A percentile compares a stretch with the other conserved stretches of the same genome.
phyloP scores from a whole-genome alignment of 345 rosid genomes.

The Eucalyptus pumila region DNA sequence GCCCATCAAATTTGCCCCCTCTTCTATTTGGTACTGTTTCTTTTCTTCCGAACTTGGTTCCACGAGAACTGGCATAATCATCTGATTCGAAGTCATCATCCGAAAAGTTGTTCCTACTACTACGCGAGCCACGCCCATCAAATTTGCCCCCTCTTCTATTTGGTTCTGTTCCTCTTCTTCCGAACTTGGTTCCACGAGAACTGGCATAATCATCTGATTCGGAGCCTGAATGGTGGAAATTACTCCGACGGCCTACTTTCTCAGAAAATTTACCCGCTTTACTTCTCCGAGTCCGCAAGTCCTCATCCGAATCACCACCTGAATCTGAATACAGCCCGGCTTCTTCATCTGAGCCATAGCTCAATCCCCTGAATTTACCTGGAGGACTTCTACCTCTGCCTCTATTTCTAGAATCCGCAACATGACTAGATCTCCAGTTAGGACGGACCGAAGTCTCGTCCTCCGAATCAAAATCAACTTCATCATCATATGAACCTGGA shows the following conservation, averaged over 20 bases:
- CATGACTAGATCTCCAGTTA: constrained; percentile 69
- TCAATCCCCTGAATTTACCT: constrained; percentile 23
- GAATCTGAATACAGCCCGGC: constrained; percentile 39
- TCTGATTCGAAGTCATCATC: background rate
- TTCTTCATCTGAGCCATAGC: constrained; percentile 68
- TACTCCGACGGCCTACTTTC: constrained; percentile 17
- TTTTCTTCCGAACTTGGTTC: constrained; percentile 7
- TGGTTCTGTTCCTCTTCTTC: constrained; percentile 6
- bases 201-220: background rate
- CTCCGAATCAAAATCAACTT: constrained; percentile 37
- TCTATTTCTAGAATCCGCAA: constrained; percentile 29
- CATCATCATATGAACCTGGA: constrained; percentile 33
- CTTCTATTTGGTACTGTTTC: constrained; percentile 4
- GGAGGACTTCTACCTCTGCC: constrained; percentile 14
- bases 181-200: constrained; percentile 3
- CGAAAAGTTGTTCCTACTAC: background rate
- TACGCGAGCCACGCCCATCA: background rate
- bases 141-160: background rate
- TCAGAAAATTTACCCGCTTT: constrained; percentile 6
- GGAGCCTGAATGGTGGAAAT: constrained; percentile 24
- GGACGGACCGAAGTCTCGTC: constrained; percentile 41
- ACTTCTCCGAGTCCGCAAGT: constrained; percentile 6
- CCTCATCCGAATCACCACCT: constrained; percentile 13
- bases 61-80: background rate
- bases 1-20: background rate